Conservation (phyloP, 2,329 filamentous ascomycete species). For the Teratosphaeria destructans region DNA sequence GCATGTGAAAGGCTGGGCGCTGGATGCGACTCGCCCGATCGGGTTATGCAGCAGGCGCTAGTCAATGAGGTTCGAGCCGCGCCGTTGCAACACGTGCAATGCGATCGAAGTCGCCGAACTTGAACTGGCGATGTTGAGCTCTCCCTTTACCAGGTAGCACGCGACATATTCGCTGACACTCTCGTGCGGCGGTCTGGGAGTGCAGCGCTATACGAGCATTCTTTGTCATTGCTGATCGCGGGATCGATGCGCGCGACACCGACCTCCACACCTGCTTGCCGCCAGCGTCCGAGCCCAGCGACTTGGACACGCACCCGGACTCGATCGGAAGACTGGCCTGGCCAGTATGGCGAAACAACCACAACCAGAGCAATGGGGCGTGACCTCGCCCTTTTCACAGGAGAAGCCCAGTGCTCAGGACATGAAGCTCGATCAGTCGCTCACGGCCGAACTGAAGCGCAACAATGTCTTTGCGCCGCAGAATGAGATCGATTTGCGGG, state of each 20-base stretch:
- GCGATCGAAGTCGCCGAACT: not conserved
- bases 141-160: not conserved
- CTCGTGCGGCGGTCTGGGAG: not conserved
- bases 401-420: slow-evolving; percentile 68
- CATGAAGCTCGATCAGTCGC: slow-evolving; percentile 61
- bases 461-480: slow-evolving; percentile 88
- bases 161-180: not conserved
- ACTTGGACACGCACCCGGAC: not conserved
- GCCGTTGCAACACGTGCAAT: not conserved
- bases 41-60: not conserved
- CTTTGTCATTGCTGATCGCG: not conserved
- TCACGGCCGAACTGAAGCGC: slow-evolving; percentile 73
- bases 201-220: not conserved
- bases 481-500: slow-evolving; percentile 77
- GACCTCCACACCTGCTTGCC: not conserved
- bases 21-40: not conserved
- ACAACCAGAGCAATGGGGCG: slow-evolving; percentile 4
- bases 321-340: not conserved
- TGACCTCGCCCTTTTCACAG: slow-evolving; percentile 56
- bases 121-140: not conserved
- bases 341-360: slow-evolving; percentile 3
- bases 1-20: not conserved
- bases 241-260: not conserved
- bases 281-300: not conserved
- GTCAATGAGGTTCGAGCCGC: not conserved